phyloP scores from a whole-genome alignment of 2,329 filamentous ascomycete species.

The Epichloe gansuensis region DNA sequence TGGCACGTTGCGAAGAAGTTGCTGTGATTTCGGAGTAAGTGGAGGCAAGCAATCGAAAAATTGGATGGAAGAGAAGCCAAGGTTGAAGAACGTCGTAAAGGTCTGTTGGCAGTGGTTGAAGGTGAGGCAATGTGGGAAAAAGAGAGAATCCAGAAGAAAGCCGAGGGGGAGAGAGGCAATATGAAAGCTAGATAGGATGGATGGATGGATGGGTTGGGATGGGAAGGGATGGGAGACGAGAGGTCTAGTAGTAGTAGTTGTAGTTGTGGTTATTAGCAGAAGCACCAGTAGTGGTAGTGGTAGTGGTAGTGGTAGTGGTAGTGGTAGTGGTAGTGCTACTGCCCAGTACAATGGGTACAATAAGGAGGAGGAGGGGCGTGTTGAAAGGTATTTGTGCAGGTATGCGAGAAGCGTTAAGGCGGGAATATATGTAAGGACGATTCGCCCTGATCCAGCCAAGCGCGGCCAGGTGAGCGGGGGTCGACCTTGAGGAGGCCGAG shows the following conservation, averaged over 20 bases:
- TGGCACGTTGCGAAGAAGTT: not conserved
- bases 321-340: not conserved
- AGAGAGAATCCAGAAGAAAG: not conserved
- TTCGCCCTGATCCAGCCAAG: conserved; percentile 8
- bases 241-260: conserved; percentile 2
- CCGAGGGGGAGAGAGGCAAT: not conserved
- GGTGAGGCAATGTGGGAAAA: not conserved
- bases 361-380: not conserved
- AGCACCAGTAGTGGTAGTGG: not conserved
- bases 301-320: not conserved
- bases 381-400: conserved; percentile 7
- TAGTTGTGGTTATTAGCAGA: not conserved
- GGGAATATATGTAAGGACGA: conserved; percentile 5
- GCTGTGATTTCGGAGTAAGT: not conserved
- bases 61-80: not conserved
- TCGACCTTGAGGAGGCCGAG: conserved; percentile 10
- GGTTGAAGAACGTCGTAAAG: not conserved
- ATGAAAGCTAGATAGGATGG: conserved; percentile 5
- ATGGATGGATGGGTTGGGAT: not conserved
- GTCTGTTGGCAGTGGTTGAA: not conserved
- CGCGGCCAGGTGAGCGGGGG: conserved; percentile 8
- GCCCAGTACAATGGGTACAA: not conserved
- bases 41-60: not conserved
- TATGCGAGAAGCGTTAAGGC: conserved; percentile 1
- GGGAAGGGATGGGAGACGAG: conserved; percentile 4